These are phyloP conservation scores for Coemansia sp. DNA, from an alignment of 192 early-diverging fungal genomes.

Conservation along the genomic window DNA sequence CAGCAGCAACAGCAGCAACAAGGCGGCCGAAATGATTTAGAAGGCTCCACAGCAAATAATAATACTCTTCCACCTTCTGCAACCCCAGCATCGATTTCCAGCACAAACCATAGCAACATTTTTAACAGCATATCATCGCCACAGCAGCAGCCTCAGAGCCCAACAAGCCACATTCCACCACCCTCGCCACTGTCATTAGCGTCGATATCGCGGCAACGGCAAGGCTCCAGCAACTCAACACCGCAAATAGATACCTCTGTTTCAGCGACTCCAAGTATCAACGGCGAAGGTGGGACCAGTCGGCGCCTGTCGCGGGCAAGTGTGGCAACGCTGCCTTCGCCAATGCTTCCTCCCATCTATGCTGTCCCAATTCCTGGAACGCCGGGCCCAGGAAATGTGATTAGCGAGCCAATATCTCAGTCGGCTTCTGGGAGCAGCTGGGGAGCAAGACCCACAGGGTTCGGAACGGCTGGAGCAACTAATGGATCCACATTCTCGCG, in stretches of 20 bases:
- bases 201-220: conserved; percentile 20
- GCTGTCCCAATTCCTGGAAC: conserved; percentile 54
- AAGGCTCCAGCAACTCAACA: conserved; percentile 18
- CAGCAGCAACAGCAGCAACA: not conserved
- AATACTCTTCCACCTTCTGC: conserved; percentile 5
- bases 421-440: conserved; percentile 42
- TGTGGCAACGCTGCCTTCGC: conserved; percentile 36
- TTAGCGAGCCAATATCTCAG: conserved; percentile 43
- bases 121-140: conserved; percentile 28
- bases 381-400: conserved; percentile 47
- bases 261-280: conserved; percentile 26
- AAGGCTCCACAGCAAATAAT: conserved; percentile 3
- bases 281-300: conserved; percentile 16
- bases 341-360: conserved; percentile 44
- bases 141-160: conserved; percentile 11
- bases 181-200: conserved; percentile 32
- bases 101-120: conserved; percentile 28
- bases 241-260: conserved; percentile 20
- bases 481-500: conserved; percentile 21
- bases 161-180: conserved; percentile 26
- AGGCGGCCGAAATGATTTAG: not conserved
- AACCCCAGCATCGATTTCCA: conserved; percentile 2
- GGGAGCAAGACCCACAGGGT: conserved; percentile 16
- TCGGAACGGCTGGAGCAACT: not conserved
- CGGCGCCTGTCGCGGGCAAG: conserved; percentile 36